Evolutionary conservation across 805 yeast genomes (phyloP), one percentile per base, ranked within the genome.

Genomic region (Yarrowia bubula): DNA sequence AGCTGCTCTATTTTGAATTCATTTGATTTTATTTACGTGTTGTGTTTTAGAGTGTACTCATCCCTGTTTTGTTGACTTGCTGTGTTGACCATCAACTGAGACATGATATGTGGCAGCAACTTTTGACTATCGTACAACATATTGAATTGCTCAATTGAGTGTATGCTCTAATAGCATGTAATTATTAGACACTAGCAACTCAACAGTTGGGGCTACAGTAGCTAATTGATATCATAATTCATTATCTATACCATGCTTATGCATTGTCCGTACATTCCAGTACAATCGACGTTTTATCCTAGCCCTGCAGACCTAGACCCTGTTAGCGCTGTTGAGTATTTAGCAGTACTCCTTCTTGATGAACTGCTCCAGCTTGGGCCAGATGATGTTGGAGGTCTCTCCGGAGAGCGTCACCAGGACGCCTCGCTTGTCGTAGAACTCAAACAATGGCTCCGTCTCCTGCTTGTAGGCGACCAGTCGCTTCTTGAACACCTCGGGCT

Each of bases 331-430:
- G 55, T 48, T 48, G 41, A 35, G 55, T 31, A n/a, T 15, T 37
- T 33, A 58, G 17, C 50, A 44, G 51, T 58, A 58, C 42, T 58
- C 64, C 5, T 38, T 58, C 43, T 32, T 44, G 35, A 71, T 44
- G 31, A 68, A 58, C 46, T 67, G 67, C 69, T 78, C 71, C 42
- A 92, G 75, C 72, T 91, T 81, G 0, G 97, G 97, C 72, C 83
- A 90, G 14, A 92, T 88, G 15, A 87, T 83, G 75, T 92, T 96
- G 1, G 96, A 88, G 1, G 96, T 87, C 66, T 87, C 85, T 10
- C 98, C 98, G 15, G 81, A 74, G 13, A 92, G 86, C 1, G 79
- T 79, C 51, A 79, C 75, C 42, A 87, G 79, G 4, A 89, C 76
- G 0, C 84, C 84, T 47, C 75, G 69, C 72, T 76, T 63, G 68